Percentiles rank a stretch among this genome's conserved stretches.
phyloP scores from a whole-genome alignment of 495 filamentous ascomycete species.

The Neurospora sp. region DNA sequence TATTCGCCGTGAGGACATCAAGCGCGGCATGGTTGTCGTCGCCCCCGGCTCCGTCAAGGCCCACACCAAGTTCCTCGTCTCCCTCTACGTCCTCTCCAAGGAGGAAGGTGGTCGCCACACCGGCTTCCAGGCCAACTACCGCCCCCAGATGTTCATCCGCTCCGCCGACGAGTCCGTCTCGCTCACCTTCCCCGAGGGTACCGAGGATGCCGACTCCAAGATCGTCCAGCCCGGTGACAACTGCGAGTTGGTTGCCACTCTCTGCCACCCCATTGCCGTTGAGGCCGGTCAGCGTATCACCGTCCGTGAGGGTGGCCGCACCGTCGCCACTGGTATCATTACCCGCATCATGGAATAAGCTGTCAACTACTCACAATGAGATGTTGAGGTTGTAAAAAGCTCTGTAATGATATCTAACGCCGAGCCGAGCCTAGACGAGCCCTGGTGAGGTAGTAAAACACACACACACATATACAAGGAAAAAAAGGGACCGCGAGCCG shows the following conservation, averaged over 20 bases:
- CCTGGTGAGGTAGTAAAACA: background rate
- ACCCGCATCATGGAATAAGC: constrained; percentile 69
- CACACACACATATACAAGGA: background rate
- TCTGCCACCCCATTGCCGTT: constrained; percentile 71
- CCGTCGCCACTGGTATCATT: constrained; percentile 84
- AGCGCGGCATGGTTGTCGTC: constrained; percentile 85
- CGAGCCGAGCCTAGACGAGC: background rate
- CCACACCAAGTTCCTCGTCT: constrained; percentile 82
- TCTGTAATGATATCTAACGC: background rate
- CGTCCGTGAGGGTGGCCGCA: constrained; percentile 89
- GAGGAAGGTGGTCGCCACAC: constrained; percentile 96
- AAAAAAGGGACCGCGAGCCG: background rate
- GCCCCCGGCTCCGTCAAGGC: constrained; percentile 69
- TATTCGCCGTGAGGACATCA: constrained; percentile 85
- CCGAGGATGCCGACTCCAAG: constrained; percentile 50
- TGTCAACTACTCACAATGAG: background rate
- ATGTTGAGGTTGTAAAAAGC: background rate
- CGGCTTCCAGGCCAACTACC: constrained; percentile 87
- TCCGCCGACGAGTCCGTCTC: constrained; percentile 84
- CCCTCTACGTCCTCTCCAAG: constrained; percentile 94
- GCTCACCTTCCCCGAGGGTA: constrained; percentile 74
- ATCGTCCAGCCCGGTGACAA: constrained; percentile 98
- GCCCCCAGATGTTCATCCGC: constrained; percentile 88
- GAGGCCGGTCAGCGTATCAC: constrained; percentile 91
- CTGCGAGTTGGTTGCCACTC: constrained; percentile 82